These are phyloP conservation scores for Lodderomyces margitis DNA, from an alignment of 1,139 yeast species.

Conservation along the genomic window DNA sequence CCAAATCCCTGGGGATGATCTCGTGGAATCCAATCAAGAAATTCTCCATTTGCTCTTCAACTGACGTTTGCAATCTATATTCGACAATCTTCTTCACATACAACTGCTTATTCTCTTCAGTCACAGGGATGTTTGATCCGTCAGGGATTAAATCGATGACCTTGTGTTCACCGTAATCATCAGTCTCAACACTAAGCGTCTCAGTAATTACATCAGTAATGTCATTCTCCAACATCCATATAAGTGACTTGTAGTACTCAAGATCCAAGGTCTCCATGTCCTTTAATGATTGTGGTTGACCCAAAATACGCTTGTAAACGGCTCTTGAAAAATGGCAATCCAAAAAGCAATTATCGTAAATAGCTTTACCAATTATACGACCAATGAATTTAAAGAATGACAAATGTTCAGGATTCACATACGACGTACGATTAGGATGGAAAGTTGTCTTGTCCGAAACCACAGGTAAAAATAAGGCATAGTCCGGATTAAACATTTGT, in stretches of 20 bases:
- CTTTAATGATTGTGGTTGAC: conserved; percentile 77
- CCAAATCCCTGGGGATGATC: conserved; percentile 82
- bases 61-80: conserved; percentile 79
- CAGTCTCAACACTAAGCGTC: conserved; percentile 89
- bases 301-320: conserved; percentile 83
- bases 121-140: conserved; percentile 83
- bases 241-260: conserved; percentile 85
- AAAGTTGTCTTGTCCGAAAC: conserved; percentile 91
- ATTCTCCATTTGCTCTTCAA: conserved; percentile 83
- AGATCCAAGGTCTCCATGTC: conserved; percentile 95
- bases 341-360: conserved; percentile 79
- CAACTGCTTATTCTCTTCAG: conserved; percentile 87
- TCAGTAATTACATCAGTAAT: conserved; percentile 97
- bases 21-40: conserved; percentile 89
- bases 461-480: conserved; percentile 89
- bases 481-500: conserved; percentile 96
- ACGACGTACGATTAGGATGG: conserved; percentile 93
- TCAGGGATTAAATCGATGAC: conserved; percentile 73
- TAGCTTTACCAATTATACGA: conserved; percentile 90
- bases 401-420: conserved; percentile 89
- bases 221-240: conserved; percentile 97
- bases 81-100: conserved; percentile 86
- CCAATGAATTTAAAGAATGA: conserved; percentile 95
- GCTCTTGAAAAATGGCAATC: conserved; percentile 97
- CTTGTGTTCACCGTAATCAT: conserved; percentile 90